These are phyloP conservation scores for Carex sylvatica DNA, from an alignment of 202 grass and related monocot species.

Conservation along the genomic window DNA sequence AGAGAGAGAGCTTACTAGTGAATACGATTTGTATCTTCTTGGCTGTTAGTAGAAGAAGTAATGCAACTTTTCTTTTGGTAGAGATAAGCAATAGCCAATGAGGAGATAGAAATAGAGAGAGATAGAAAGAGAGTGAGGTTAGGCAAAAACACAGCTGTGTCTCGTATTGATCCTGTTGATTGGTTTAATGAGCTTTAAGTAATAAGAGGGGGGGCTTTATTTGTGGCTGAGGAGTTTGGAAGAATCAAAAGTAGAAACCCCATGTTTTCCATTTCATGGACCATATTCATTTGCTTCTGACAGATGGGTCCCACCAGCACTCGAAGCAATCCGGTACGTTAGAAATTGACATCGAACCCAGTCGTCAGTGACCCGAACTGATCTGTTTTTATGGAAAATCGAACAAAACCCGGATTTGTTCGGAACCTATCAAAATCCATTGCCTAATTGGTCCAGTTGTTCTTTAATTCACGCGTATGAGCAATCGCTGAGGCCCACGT, in stretches of 20 bases:
- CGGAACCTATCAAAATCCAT: slow-evolving; percentile 20
- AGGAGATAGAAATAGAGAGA: not conserved
- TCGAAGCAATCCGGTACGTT: not conserved
- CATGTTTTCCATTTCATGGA: not conserved
- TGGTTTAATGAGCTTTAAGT: not conserved
- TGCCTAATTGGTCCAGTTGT: slow-evolving; percentile 31
- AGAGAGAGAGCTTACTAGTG: slow-evolving; percentile 1
- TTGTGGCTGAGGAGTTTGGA: slow-evolving; percentile 9
- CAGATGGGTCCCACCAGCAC: not conserved
- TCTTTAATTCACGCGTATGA: not conserved
- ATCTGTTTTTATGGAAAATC: not conserved
- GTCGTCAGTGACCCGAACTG: not conserved
- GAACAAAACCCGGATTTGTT: not conserved
- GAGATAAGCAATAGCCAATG: not conserved
- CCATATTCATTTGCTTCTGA: not conserved
- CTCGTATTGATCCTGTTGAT: slow-evolving; percentile 7
- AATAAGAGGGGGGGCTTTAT: not conserved
- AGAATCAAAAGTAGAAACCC: not conserved
- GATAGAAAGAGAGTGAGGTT: not conserved
- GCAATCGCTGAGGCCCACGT: not conserved
- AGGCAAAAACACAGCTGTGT: not conserved
- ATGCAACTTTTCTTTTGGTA: not conserved
- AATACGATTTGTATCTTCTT: not conserved
- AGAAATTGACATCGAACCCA: too few species aligned
- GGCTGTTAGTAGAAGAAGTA: not conserved